A percentile compares a stretch with the other conserved stretches of the same genome.
These are phyloP conservation scores for Sugiyamaella pinicola DNA, from an alignment of 1,139 yeast species.

Conservation along the genomic window DNA sequence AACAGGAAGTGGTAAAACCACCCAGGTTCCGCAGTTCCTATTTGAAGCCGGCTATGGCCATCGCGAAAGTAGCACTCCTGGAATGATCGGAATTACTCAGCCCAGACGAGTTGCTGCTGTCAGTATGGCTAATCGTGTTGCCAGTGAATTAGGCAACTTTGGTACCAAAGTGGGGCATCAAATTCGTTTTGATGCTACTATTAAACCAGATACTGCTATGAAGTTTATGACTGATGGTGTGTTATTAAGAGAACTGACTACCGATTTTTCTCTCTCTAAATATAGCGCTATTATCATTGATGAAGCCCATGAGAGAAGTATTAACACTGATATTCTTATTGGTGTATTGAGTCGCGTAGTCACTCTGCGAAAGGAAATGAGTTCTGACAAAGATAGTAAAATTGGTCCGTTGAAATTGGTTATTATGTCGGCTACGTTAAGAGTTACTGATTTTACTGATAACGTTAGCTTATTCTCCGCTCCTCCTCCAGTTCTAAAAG, in stretches of 20 bases:
- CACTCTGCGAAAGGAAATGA: constrained; percentile 62
- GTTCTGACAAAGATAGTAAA: constrained; percentile 31
- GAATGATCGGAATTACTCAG: constrained; percentile 94
- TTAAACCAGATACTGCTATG: constrained; percentile 70
- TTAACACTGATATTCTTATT: constrained; percentile 91
- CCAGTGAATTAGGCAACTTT: constrained; percentile 79
- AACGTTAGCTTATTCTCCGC: constrained; percentile 66
- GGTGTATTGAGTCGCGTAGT: constrained; percentile 93
- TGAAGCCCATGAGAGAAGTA: constrained; percentile 97
- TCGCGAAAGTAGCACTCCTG: constrained; percentile 67
- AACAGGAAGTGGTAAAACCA: constrained; percentile 97
- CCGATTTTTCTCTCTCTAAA: constrained; percentile 74
- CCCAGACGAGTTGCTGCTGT: constrained; percentile 99
- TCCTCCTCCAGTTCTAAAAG: constrained; percentile 87
- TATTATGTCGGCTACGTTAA: constrained; percentile 90
- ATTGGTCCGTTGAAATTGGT: constrained; percentile 60
- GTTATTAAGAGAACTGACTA: constrained; percentile 85
- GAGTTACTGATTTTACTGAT: constrained; percentile 91
- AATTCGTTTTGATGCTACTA: constrained; percentile 82
- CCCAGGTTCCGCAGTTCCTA: constrained; percentile 93
- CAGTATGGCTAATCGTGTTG: constrained; percentile 91
- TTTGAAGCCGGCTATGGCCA: constrained; percentile 88
- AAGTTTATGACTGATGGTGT: constrained; percentile 99
- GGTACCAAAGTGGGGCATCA: constrained; percentile 83
- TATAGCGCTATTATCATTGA: constrained; percentile 89